Conservation (phyloP, 2,329 filamentous ascomycete genomes). For the Ophiostoma ips region DNA sequence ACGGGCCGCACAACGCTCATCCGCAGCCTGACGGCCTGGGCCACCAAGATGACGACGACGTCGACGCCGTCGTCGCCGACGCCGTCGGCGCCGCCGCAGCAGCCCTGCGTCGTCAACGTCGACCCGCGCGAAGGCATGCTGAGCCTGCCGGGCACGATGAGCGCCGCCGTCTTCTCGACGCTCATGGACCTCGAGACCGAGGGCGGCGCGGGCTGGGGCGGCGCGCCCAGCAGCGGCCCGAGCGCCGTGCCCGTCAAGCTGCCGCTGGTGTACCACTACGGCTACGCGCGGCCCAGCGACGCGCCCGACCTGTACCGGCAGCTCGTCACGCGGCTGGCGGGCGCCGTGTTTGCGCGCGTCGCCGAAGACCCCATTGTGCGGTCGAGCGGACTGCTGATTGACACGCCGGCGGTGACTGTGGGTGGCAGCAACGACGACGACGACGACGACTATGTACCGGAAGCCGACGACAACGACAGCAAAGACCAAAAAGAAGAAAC, state of each 20-base stretch:
- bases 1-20: slow-evolving; percentile 73
- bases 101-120: slow-evolving; percentile 72
- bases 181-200: slow-evolving; percentile 70
- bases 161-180: slow-evolving; percentile 72
- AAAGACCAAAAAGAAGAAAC: slow-evolving; percentile 11
- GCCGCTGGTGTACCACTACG: slow-evolving; percentile 82
- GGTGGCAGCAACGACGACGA: slow-evolving; percentile 20
- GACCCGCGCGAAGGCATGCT: slow-evolving; percentile 72
- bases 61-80: slow-evolving; percentile 18
- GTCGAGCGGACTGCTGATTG: slow-evolving; percentile 68
- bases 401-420: slow-evolving; percentile 60
- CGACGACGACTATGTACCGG: neutral
- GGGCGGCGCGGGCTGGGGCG: slow-evolving; percentile 68
- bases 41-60: slow-evolving; percentile 40
- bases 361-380: slow-evolving; percentile 60
- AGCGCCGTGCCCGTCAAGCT: slow-evolving; percentile 81
- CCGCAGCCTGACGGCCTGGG: slow-evolving; percentile 67
- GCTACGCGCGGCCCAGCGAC: slow-evolving; percentile 57
- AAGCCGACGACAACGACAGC: neutral
- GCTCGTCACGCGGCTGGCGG: slow-evolving; percentile 60
- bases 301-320: slow-evolving; percentile 59
- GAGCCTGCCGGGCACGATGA: slow-evolving; percentile 66
- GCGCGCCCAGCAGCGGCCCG: slow-evolving; percentile 79
- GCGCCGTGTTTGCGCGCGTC: slow-evolving; percentile 63
- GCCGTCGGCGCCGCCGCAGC: slow-evolving; percentile 23